Conservation (phyloP, 2,329 filamentous ascomycete species). For the Chaetothyriales sp. region DNA sequence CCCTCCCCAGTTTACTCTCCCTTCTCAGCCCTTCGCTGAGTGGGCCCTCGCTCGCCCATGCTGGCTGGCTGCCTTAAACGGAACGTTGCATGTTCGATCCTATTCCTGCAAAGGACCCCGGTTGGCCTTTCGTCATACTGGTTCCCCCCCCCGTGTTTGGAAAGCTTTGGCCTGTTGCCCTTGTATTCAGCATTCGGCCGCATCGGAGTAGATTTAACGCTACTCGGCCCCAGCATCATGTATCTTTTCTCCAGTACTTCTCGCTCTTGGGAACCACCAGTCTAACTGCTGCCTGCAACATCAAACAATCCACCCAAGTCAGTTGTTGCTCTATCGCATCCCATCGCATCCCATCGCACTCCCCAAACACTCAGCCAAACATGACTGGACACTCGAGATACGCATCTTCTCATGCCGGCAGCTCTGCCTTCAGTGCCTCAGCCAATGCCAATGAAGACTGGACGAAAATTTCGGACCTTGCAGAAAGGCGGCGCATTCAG, state of each 20-base stretch:
- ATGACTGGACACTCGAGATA: slow-evolving; percentile 15
- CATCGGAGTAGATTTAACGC: background rate
- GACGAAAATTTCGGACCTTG: slow-evolving; percentile 97
- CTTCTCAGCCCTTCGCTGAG: no score
- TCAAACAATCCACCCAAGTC: background rate
- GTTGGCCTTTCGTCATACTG: background rate
- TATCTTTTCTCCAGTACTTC: background rate
- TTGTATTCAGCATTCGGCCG: background rate
- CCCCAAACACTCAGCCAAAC: background rate
- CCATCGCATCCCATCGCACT: slow-evolving; percentile 16
- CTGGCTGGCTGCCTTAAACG: background rate
- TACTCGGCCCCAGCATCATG: background rate
- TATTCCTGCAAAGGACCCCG: background rate
- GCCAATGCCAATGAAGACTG: slow-evolving; percentile 95
- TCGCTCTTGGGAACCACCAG: background rate
- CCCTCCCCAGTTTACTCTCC: no score
- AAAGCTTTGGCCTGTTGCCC: background rate
- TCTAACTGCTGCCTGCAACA: no score
- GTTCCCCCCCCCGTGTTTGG: background rate
- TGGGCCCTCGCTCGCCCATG: background rate
- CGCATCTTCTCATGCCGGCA: slow-evolving; percentile 51
- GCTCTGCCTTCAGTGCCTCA: slow-evolving; percentile 86
- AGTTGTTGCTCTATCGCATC: slow-evolving; percentile 10
- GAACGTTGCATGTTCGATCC: background rate
- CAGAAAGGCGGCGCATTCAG: slow-evolving; percentile 84